Evolutionary conservation across 139 green algal genomes (phyloP).

Genomic region (Raphidocelis subcapitata): DNA sequence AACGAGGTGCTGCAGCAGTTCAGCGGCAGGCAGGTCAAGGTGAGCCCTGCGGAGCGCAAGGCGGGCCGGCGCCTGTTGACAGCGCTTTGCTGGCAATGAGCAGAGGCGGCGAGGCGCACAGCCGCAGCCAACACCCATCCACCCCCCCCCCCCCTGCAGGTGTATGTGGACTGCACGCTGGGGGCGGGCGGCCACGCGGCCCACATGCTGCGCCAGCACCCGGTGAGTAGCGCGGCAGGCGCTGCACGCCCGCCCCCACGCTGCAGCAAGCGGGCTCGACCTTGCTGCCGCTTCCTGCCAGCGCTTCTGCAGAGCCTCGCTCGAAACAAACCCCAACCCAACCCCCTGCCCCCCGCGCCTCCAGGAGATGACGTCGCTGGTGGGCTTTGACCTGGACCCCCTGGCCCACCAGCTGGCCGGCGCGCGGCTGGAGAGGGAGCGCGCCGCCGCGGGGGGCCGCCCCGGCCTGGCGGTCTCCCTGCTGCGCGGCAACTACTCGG

Average conservation of each 20-base stretch:
- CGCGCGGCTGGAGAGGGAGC: slow-evolving; percentile 34
- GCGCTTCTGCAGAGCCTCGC: background rate
- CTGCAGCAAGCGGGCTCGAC: no score
- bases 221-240: slow-evolving; percentile 28
- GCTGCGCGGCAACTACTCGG: slow-evolving; percentile 63
- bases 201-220: slow-evolving; percentile 64
- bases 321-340: background rate
- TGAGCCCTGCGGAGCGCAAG: background rate
- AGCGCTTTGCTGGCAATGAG: slow-evolving; percentile 1
- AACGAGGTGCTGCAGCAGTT: slow-evolving; percentile 63
- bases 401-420: slow-evolving; percentile 69
- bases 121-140: background rate
- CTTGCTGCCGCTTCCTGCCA: no score
- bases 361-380: slow-evolving; percentile 66
- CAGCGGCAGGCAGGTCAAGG: slow-evolving; percentile 30
- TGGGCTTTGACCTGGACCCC: slow-evolving; percentile 89
- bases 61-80: no score
- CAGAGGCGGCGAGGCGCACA: background rate
- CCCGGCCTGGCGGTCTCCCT: slow-evolving; percentile 27
- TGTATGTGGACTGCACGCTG: slow-evolving; percentile 89
- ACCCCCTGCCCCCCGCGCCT: background rate
- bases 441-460: background rate
- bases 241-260: no score
- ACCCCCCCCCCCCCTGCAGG: slow-evolving; percentile 29
- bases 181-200: slow-evolving; percentile 83